Evolutionary conservation across 1,139 yeast species (phyloP).

Genomic region (Magnusiomyces fungicola): DNA sequence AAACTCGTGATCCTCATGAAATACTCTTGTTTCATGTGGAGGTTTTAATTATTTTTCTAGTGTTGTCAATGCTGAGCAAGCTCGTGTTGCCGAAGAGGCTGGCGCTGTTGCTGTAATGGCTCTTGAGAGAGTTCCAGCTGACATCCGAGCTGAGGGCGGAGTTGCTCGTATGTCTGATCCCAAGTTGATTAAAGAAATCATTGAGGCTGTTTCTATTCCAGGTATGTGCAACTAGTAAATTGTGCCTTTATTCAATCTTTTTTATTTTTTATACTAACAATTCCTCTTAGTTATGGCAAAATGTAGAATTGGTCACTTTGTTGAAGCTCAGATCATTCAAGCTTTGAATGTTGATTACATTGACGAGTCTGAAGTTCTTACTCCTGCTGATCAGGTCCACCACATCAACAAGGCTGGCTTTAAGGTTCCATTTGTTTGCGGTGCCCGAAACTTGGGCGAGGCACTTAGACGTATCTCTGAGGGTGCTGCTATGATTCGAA

Average conservation of each 20-base stretch:
- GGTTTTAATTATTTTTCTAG: constrained; percentile 13
- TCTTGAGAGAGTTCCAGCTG: constrained; percentile 79
- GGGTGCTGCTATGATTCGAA: constrained; percentile 85
- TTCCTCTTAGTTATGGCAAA: constrained; percentile 62
- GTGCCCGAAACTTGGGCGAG: constrained; percentile 78
- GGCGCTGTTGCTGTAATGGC: constrained; percentile 95
- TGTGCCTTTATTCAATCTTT: neutral
- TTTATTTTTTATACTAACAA: constrained; percentile 38
- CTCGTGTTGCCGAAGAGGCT: constrained; percentile 66
- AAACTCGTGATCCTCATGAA: too few species aligned
- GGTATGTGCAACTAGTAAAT: neutral
- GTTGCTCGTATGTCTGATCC: constrained; percentile 90
- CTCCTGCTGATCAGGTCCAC: constrained; percentile 67
- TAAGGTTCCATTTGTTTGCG: constrained; percentile 79
- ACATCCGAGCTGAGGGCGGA: constrained; percentile 75
- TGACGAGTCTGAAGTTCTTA: constrained; percentile 75
- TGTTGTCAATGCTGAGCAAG: constrained; percentile 54
- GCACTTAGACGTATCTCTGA: constrained; percentile 74
- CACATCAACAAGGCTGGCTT: constrained; percentile 59
- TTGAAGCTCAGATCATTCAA: constrained; percentile 75
- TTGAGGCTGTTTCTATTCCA: constrained; percentile 46
- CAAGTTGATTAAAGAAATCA: constrained; percentile 66
- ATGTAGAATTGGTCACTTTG: constrained; percentile 77
- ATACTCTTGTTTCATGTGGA: neutral
- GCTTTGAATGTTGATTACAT: constrained; percentile 71